phyloP scores from a whole-genome alignment of 441 rosid genomes.

The Melianthus villosus region DNA sequence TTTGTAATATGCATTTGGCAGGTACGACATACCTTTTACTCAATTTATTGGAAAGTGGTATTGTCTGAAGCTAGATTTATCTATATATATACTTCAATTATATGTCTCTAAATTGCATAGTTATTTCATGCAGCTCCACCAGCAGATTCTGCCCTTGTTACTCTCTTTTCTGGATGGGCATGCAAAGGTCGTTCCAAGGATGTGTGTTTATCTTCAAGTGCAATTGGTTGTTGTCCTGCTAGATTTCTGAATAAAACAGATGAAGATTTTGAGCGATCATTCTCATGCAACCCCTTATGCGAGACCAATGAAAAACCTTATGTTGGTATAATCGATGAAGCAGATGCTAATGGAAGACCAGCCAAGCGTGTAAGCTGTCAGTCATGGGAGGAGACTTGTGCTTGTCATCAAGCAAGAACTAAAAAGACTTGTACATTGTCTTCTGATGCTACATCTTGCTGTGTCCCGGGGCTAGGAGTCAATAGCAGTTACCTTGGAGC shows the following conservation, averaged over 20 bases:
- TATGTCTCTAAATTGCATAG: slow-evolving; percentile 10
- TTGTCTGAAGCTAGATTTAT: slow-evolving; percentile 1
- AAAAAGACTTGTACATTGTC: slow-evolving; percentile 9
- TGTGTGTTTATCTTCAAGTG: slow-evolving; percentile 33
- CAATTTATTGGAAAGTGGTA: not conserved
- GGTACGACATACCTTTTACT: slow-evolving; percentile 18
- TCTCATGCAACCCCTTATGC: no score
- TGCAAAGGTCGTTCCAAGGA: slow-evolving; percentile 40
- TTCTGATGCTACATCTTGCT: slow-evolving; percentile 27
- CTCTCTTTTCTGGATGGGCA: slow-evolving; percentile 68
- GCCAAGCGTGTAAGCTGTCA: slow-evolving; percentile 18
- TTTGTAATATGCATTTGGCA: slow-evolving; percentile 53
- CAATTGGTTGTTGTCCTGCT: slow-evolving; percentile 39
- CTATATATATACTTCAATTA: no score
- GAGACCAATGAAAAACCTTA: no score
- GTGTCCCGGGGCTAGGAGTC: slow-evolving; percentile 56
- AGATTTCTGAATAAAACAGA: no score
- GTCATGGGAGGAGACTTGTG: slow-evolving; percentile 11
- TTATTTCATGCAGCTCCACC: slow-evolving; percentile 40
- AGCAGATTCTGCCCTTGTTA: slow-evolving; percentile 46
- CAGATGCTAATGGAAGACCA: slow-evolving; percentile 17
- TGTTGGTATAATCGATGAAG: slow-evolving; percentile 15
- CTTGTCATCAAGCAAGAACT: slow-evolving; percentile 11
- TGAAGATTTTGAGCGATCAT: no score
- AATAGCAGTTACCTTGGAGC: slow-evolving; percentile 28